Evolutionary conservation across 164 flowering plant species (phyloP).

Genomic region (Liriodendron chinense): DNA sequence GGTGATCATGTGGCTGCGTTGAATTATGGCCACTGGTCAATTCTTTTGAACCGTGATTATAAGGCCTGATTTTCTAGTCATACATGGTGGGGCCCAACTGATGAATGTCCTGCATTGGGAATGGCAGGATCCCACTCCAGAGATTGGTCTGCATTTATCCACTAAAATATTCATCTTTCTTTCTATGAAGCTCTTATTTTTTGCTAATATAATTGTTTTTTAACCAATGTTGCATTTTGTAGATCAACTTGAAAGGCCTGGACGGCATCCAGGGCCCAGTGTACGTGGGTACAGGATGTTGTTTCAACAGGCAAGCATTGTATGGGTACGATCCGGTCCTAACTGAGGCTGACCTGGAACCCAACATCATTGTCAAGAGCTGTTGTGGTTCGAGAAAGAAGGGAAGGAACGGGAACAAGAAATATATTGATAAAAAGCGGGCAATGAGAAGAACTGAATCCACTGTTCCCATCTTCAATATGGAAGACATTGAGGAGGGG

Average conservation of each 20-base stretch:
- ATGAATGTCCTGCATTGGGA: neutral
- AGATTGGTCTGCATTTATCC: neutral
- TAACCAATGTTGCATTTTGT: constrained; percentile 13
- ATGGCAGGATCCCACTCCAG: neutral
- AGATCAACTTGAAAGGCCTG: constrained; percentile 95
- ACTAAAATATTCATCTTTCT: neutral
- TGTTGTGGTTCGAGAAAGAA: constrained; percentile 95
- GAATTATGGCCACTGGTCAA: too few species aligned
- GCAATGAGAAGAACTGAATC: constrained; percentile 76
- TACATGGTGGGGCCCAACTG: too few species aligned
- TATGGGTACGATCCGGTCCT: constrained; percentile 97
- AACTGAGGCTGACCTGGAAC: constrained; percentile 88
- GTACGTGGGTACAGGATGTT: constrained; percentile 97
- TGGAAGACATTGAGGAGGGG: constrained; percentile 96
- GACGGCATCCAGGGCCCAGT: constrained; percentile 99
- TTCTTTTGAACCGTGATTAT: too few species aligned
- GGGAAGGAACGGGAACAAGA: constrained; percentile 57
- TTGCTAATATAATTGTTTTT: neutral
- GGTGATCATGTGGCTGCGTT: too few species aligned
- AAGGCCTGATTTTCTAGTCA: too few species aligned
- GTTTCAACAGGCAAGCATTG: constrained; percentile 95
- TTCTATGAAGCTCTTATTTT: neutral
- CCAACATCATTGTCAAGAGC: constrained; percentile 83
- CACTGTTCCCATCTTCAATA: constrained; percentile 78
- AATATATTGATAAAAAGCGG: constrained; percentile 69